Conservation (phyloP, 208 protist genomes). For the Herpetomonas tarakana region DNA sequence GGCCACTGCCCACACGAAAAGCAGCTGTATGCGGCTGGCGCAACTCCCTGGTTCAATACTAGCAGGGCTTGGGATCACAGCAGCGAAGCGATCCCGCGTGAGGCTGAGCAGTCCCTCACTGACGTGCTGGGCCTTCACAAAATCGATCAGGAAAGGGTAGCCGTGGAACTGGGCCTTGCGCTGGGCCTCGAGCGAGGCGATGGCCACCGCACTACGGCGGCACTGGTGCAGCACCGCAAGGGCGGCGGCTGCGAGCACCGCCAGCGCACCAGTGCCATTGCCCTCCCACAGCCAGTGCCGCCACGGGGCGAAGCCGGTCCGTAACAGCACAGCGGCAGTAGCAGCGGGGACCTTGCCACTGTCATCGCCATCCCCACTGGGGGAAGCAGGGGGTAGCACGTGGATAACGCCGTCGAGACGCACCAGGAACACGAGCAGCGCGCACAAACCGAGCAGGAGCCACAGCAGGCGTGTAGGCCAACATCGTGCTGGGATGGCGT, state of each 20-base stretch:
- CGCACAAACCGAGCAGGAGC: background rate
- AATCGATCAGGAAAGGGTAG: constrained; percentile 10
- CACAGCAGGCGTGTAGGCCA: background rate
- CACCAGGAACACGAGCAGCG: background rate
- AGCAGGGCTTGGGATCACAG: constrained; percentile 10
- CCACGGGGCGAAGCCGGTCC: constrained; percentile 7
- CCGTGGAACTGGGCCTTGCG: constrained; percentile 8
- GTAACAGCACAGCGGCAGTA: too few species aligned
- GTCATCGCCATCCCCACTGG: background rate
- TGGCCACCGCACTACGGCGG: constrained; percentile 10
- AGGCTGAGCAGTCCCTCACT: constrained; percentile 11
- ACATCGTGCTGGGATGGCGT: background rate
- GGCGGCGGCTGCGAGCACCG: background rate
- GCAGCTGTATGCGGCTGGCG: background rate
- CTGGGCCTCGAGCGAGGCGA: constrained; percentile 4
- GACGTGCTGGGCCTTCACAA: constrained; percentile 7
- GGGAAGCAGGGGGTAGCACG: background rate
- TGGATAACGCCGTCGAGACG: background rate
- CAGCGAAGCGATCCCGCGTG: constrained; percentile 9
- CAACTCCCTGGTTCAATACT: constrained; percentile 3
- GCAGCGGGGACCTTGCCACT: background rate
- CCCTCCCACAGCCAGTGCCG: constrained; percentile 15
- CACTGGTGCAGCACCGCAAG: constrained; percentile 23
- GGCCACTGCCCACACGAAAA: constrained; percentile 8
- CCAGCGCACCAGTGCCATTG: constrained; percentile 1